Percentiles rank a stretch among this genome's conserved stretches.
Evolutionary conservation across 306 rosid genomes (phyloP).

Genomic region (Begonia fuchsioides): DNA sequence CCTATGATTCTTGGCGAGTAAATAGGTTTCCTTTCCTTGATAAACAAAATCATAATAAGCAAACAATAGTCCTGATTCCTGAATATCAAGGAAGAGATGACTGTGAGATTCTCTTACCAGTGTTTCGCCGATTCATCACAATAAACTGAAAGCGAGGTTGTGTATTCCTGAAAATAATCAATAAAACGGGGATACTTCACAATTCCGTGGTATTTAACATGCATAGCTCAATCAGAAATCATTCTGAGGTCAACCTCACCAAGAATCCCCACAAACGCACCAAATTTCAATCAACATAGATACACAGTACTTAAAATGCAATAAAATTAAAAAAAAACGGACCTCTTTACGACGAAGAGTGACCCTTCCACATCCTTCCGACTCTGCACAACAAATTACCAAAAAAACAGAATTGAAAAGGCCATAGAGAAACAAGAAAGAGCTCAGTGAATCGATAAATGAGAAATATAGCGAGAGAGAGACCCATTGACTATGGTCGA

Average conservation of each 20-base stretch:
- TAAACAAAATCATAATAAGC: background rate
- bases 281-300: background rate
- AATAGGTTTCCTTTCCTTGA: background rate
- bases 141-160: constrained; percentile 81
- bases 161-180: constrained; percentile 29
- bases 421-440: background rate
- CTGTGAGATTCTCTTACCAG: constrained; percentile 23
- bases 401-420: background rate
- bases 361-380: constrained; percentile 95
- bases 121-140: constrained; percentile 80
- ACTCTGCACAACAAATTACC: constrained; percentile 37
- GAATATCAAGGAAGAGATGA: background rate
- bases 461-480: too few species aligned
- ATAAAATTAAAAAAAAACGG: background rate
- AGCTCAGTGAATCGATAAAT: background rate
- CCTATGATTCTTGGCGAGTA: background rate
- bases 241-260: background rate
- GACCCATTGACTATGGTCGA: constrained; percentile 71
- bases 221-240: background rate
- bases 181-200: background rate
- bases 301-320: background rate
- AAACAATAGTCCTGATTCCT: too few species aligned
- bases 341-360: constrained; percentile 89
- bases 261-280: background rate
- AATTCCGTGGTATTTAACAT: background rate